These are phyloP conservation scores for Thalassiosira hispida DNA, from an alignment of 352 stramenopile genomes.

Conservation along the genomic window DNA sequence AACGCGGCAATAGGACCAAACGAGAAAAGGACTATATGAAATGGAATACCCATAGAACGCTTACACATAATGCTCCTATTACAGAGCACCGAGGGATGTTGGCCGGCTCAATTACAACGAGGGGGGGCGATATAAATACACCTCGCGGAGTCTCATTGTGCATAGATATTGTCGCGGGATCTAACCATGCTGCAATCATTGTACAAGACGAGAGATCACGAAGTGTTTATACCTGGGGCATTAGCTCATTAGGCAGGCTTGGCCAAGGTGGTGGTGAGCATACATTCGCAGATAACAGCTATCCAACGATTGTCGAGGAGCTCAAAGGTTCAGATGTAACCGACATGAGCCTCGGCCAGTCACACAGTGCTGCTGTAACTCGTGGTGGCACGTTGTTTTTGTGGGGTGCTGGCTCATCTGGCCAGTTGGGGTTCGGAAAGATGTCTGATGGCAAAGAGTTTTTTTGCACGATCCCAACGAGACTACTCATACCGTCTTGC, in stretches of 20 bases:
- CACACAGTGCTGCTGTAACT: slow-evolving; percentile 89
- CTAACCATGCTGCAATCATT: slow-evolving; percentile 87
- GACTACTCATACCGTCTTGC: slow-evolving; percentile 77
- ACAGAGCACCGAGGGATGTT: slow-evolving; percentile 7
- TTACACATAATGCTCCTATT: slow-evolving; percentile 12
- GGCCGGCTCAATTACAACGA: slow-evolving; percentile 86
- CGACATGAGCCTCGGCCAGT: slow-evolving; percentile 85
- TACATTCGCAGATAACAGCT: slow-evolving; percentile 73
- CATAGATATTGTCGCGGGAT: slow-evolving; percentile 84
- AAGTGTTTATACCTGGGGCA: slow-evolving; percentile 92
- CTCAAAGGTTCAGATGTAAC: slow-evolving; percentile 39
- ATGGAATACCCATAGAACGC: slow-evolving; percentile 29
- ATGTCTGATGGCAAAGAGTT: slow-evolving; percentile 88
- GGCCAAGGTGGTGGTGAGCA: slow-evolving; percentile 81
- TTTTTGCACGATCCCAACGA: slow-evolving; percentile 83
- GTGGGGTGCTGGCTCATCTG: slow-evolving; percentile 88
- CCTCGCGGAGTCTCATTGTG: slow-evolving; percentile 69
- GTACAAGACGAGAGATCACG: slow-evolving; percentile 79
- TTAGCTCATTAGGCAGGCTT: slow-evolving; percentile 87
- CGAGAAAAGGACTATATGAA: slow-evolving; percentile 52
- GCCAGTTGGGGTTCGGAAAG: slow-evolving; percentile 90
- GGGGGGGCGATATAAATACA: slow-evolving; percentile 75
- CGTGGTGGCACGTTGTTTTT: slow-evolving; percentile 87
- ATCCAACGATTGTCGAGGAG: slow-evolving; percentile 45
- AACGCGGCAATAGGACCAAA: slow-evolving; percentile 30